Percentiles rank a stretch among this genome's conserved stretches.
Evolutionary conservation across 73 alveolate genomes (phyloP).

Genomic region (Tetrahymena borealis): DNA sequence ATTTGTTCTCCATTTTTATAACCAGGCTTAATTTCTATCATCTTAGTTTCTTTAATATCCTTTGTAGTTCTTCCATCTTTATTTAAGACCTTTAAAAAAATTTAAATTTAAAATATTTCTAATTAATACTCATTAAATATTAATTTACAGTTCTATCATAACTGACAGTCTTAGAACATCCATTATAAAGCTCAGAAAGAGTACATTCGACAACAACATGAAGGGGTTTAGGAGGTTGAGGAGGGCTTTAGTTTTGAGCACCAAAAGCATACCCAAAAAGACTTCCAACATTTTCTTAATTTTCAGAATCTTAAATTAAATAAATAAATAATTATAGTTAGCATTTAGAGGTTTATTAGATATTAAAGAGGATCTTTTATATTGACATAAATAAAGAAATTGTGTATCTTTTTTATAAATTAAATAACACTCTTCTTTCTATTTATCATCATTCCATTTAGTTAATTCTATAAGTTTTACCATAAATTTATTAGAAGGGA

Average conservation of each 20-base stretch:
- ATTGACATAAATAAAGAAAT: too few species aligned
- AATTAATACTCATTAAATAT: neutral
- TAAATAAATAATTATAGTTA: too few species aligned
- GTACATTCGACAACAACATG: conserved; percentile 65
- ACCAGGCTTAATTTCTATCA: conserved; percentile 79
- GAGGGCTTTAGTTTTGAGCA: conserved; percentile 37
- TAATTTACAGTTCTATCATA: conserved; percentile 40
- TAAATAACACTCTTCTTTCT: too few species aligned
- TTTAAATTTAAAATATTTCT: neutral
- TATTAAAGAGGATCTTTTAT: too few species aligned
- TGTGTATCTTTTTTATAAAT: neutral
- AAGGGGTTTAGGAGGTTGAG: conserved; percentile 50
- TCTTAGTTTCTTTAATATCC: conserved; percentile 45
- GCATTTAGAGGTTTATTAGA: too few species aligned
- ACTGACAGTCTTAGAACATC: conserved; percentile 67
- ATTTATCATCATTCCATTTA: too few species aligned
- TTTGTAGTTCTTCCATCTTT: conserved; percentile 75
- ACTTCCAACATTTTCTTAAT: conserved; percentile 54
- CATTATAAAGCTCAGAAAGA: conserved; percentile 71
- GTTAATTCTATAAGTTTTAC: conserved; percentile 13
- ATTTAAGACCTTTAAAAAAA: conserved; percentile 28
- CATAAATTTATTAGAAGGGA: conserved; percentile 73
- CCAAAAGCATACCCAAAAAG: conserved; percentile 72
- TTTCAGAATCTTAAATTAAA: conserved; percentile 12
- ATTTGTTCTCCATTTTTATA: conserved; percentile 61